Evolutionary conservation across 2,329 filamentous ascomycete species (phyloP).

Genomic region (Plectosphaerella cucumerina): DNA sequence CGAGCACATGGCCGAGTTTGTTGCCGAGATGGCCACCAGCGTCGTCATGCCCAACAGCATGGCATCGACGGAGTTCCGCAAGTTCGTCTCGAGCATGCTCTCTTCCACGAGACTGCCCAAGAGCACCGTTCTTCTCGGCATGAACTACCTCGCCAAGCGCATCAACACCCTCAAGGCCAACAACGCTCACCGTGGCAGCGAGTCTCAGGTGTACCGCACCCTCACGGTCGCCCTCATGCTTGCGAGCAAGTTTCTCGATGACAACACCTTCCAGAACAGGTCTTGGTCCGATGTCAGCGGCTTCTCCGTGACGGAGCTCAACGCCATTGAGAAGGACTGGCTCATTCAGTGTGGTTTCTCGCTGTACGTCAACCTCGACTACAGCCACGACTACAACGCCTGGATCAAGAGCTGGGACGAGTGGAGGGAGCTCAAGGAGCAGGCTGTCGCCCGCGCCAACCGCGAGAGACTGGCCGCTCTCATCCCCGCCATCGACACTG

Average conservation of each 20-base stretch:
- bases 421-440: conserved; percentile 52
- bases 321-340: conserved; percentile 85
- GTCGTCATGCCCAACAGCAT: conserved; percentile 45
- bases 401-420: conserved; percentile 59
- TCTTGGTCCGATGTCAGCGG: conserved; percentile 96
- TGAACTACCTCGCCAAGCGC: conserved; percentile 83
- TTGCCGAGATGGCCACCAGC: conserved; percentile 76
- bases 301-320: conserved; percentile 79
- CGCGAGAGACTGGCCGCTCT: conserved; percentile 47
- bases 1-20: conserved; percentile 93
- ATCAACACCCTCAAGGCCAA: conserved; percentile 66
- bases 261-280: conserved; percentile 96
- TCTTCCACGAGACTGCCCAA: conserved; percentile 86
- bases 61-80: conserved; percentile 67
- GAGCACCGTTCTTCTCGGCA: conserved; percentile 83
- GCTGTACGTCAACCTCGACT: conserved; percentile 79
- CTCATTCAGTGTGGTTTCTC: conserved; percentile 76
- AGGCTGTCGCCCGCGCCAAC: conserved; percentile 24
- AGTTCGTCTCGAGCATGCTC: conserved; percentile 87
- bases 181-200: conserved; percentile 50
- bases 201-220: conserved; percentile 80
- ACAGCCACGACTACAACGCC: conserved; percentile 65
- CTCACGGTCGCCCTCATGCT: conserved; percentile 80
- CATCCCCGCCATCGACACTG: conserved; percentile 28
- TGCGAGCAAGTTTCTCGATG: conserved; percentile 92